Conservation (phyloP, 768 basidiomycete species). For the Leccinum subtestaceum region DNA sequence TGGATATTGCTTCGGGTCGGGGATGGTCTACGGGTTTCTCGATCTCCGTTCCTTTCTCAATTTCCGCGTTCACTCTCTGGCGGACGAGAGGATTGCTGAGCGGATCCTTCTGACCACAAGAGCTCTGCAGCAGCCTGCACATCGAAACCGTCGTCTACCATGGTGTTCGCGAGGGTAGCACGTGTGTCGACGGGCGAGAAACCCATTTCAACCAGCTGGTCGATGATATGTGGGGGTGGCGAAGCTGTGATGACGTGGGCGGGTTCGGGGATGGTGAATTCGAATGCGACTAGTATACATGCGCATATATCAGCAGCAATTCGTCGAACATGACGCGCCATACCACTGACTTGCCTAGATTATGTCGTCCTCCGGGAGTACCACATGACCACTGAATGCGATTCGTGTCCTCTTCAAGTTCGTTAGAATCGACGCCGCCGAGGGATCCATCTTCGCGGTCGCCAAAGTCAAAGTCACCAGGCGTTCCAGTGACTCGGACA, state of each 20-base stretch:
- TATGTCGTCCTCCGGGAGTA: constrained; percentile 59
- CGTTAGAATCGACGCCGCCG: constrained; percentile 33
- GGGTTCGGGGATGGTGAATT: constrained; percentile 13
- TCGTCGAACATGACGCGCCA: not conserved
- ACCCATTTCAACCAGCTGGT: constrained; percentile 94
- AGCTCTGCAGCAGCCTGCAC: constrained; percentile 79
- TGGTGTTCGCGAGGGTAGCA: constrained; percentile 67
- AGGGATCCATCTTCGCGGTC: constrained; percentile 44
- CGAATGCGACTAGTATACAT: constrained; percentile 10
- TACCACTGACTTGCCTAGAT: constrained; percentile 57
- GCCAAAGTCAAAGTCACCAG: constrained; percentile 64
- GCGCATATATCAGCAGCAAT: not conserved
- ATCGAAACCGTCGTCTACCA: constrained; percentile 53
- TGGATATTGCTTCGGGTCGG: constrained; percentile 4
- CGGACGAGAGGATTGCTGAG: constrained; percentile 3
- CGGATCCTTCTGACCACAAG: constrained; percentile 29
- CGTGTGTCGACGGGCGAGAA: constrained; percentile 80
- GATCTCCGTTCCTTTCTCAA: constrained; percentile 5
- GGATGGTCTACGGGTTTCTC: constrained; percentile 1
- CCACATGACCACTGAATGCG: not conserved
- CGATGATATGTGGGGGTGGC: constrained; percentile 86
- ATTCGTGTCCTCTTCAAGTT: constrained; percentile 19
- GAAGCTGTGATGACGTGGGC: constrained; percentile 31
- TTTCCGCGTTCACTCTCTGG: constrained; percentile 11
- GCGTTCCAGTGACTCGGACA: constrained; percentile 40